Evolutionary conservation across 1,284 basidiomycete genomes (phyloP).

Genomic region (Austroboletus novae-zelandiae): DNA sequence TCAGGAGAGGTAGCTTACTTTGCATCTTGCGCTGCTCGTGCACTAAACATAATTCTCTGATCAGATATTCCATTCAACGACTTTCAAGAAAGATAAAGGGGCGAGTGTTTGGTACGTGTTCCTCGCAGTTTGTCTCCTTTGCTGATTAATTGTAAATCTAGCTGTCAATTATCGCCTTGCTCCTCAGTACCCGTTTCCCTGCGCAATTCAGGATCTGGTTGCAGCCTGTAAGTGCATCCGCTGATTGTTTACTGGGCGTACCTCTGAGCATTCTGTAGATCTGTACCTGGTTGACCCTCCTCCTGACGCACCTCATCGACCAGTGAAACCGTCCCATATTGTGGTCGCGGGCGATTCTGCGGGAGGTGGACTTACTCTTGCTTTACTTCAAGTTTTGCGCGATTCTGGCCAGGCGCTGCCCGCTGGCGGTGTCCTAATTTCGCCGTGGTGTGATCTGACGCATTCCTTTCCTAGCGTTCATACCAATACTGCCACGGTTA

Average conservation of each 20-base stretch:
- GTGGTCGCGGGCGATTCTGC: constrained; percentile 92
- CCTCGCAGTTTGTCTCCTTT: neutral
- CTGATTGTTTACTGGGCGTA: neutral
- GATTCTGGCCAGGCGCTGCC: constrained; percentile 83
- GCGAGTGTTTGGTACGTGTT: constrained; percentile 70
- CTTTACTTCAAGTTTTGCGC: constrained; percentile 88
- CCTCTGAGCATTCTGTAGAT: constrained; percentile 32
- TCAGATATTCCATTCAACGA: constrained; percentile 79
- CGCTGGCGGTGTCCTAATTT: constrained; percentile 82
- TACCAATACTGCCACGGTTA: constrained; percentile 79
- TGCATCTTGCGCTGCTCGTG: constrained; percentile 7
- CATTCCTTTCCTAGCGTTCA: constrained; percentile 93
- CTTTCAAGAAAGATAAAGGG: constrained; percentile 89
- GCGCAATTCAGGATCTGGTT: constrained; percentile 84
- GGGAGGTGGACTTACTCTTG: constrained; percentile 85
- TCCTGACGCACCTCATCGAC: constrained; percentile 66
- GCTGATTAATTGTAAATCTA: constrained; percentile 25
- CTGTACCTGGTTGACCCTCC: constrained; percentile 60
- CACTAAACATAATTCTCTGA: constrained; percentile 7
- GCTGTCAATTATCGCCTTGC: constrained; percentile 90
- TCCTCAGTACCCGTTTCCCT: constrained; percentile 96
- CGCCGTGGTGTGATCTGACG: constrained; percentile 92
- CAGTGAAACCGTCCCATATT: constrained; percentile 82
- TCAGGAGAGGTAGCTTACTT: constrained; percentile 57
- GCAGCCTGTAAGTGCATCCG: constrained; percentile 64